Evolutionary conservation across 306 rosid genomes (phyloP).

Genomic region (Inga oerstediana): DNA sequence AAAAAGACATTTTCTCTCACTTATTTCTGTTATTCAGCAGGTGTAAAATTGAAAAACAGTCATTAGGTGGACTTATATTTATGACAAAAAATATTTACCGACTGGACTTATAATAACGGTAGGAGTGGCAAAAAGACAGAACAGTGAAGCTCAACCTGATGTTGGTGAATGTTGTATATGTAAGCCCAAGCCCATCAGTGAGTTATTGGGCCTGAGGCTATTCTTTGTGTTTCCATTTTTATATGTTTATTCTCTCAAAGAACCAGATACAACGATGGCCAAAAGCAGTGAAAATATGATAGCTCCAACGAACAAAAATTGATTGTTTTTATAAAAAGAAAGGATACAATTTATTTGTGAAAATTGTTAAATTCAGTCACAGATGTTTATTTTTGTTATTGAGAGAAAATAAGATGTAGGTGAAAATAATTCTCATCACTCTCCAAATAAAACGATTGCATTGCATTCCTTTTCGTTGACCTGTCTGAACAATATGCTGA

Average conservation of each 20-base stretch:
- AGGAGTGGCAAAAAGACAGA: neutral
- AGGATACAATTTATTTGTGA: neutral
- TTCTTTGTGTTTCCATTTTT: neutral
- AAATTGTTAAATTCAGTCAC: too few species aligned
- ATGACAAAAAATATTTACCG: too few species aligned
- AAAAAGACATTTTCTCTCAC: too few species aligned
- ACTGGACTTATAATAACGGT: too few species aligned
- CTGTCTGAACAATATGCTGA: neutral
- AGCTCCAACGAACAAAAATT: neutral
- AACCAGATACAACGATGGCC: neutral
- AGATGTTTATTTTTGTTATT: too few species aligned
- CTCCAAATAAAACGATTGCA: too few species aligned
- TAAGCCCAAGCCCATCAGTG: neutral
- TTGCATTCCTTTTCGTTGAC: too few species aligned
- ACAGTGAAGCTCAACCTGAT: conserved; percentile 6
- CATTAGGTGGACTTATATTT: too few species aligned
- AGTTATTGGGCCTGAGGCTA: neutral
- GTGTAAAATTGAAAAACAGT: too few species aligned
- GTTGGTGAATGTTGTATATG: conserved; percentile 21
- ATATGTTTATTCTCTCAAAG: neutral
- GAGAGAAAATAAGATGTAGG: too few species aligned
- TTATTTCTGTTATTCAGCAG: too few species aligned
- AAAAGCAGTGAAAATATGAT: neutral
- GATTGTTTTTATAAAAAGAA: neutral
- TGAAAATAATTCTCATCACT: too few species aligned